These are phyloP conservation scores for Ganoderma multipileum DNA, from an alignment of 1,284 basidiomycete genomes.

Conservation along the genomic window DNA sequence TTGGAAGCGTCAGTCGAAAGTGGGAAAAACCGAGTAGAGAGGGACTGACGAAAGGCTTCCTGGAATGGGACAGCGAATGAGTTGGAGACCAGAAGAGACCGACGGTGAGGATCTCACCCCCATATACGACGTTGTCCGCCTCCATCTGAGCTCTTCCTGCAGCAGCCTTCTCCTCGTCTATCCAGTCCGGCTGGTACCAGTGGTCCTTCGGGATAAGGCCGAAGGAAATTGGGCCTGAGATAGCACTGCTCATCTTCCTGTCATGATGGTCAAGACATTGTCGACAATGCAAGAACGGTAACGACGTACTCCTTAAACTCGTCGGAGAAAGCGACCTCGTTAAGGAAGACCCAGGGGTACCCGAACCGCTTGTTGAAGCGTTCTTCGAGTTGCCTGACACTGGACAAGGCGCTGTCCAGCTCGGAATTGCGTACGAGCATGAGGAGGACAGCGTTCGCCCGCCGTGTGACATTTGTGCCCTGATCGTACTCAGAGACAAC, in stretches of 20 bases:
- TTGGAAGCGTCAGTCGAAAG: neutral
- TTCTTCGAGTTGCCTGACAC: slow-evolving; percentile 64
- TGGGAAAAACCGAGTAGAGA: neutral
- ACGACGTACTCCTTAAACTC: slow-evolving; percentile 65
- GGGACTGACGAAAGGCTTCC: slow-evolving; percentile 31
- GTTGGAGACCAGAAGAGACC: slow-evolving; percentile 33
- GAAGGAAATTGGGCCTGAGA: slow-evolving; percentile 47
- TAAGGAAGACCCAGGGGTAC: slow-evolving; percentile 81
- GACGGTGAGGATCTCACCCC: slow-evolving; percentile 51
- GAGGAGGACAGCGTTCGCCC: slow-evolving; percentile 43
- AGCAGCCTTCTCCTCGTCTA: slow-evolving; percentile 80
- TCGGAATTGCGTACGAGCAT: slow-evolving; percentile 76
- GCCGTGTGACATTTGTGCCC: slow-evolving; percentile 19
- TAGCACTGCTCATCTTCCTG: slow-evolving; percentile 49
- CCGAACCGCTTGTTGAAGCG: slow-evolving; percentile 69
- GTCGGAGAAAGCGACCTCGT: slow-evolving; percentile 75
- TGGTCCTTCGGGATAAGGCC: slow-evolving; percentile 64
- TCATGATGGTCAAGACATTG: neutral
- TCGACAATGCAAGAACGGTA: neutral
- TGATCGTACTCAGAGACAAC: slow-evolving; percentile 15
- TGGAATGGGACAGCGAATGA: slow-evolving; percentile 43
- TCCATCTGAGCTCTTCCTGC: slow-evolving; percentile 76
- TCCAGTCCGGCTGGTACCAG: slow-evolving; percentile 89
- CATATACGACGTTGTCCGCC: slow-evolving; percentile 84
- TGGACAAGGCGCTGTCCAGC: slow-evolving; percentile 62